These are phyloP conservation scores for Aspergillus texensis DNA, from an alignment of 2,329 filamentous ascomycete genomes.

Conservation along the genomic window DNA sequence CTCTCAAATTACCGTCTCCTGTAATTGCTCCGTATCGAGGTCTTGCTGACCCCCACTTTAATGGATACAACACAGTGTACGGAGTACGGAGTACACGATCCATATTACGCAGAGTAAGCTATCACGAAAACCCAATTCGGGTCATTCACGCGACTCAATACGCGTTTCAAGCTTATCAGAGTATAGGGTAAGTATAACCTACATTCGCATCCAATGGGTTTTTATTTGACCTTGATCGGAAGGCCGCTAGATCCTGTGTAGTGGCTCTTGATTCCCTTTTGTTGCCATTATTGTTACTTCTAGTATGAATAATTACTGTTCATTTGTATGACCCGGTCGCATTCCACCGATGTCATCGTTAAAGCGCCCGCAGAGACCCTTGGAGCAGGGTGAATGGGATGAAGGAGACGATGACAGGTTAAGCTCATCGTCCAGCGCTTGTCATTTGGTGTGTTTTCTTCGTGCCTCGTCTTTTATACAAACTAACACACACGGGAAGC, in stretches of 20 bases:
- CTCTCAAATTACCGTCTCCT: too few species aligned
- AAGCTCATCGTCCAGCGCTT: slow-evolving; percentile 29
- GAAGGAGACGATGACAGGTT: slow-evolving; percentile 30
- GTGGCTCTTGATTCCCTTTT: background rate
- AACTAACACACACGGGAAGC: slow-evolving; percentile 30
- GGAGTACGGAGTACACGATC: too few species aligned
- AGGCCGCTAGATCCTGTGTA: background rate
- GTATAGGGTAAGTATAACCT: background rate
- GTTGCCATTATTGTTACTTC: background rate
- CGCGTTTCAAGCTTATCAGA: background rate
- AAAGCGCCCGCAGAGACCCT: slow-evolving; percentile 42
- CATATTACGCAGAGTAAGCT: too few species aligned
- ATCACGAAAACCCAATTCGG: background rate
- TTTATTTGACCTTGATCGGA: background rate
- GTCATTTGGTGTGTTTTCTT: slow-evolving; percentile 32
- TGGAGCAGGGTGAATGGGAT: slow-evolving; percentile 35
- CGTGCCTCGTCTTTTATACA: background rate
- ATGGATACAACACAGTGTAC: too few species aligned
- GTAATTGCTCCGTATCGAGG: too few species aligned
- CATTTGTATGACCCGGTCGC: slow-evolving; percentile 6
- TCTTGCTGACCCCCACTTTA: too few species aligned
- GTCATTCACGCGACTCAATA: background rate
- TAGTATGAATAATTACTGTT: background rate
- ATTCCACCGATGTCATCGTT: slow-evolving; percentile 42
- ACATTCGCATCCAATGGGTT: background rate